Percentiles rank a stretch among this genome's conserved stretches.
Evolutionary conservation across 1,284 basidiomycete genomes (phyloP).

Genomic region (Melanopsichium pennsylvanicum): DNA sequence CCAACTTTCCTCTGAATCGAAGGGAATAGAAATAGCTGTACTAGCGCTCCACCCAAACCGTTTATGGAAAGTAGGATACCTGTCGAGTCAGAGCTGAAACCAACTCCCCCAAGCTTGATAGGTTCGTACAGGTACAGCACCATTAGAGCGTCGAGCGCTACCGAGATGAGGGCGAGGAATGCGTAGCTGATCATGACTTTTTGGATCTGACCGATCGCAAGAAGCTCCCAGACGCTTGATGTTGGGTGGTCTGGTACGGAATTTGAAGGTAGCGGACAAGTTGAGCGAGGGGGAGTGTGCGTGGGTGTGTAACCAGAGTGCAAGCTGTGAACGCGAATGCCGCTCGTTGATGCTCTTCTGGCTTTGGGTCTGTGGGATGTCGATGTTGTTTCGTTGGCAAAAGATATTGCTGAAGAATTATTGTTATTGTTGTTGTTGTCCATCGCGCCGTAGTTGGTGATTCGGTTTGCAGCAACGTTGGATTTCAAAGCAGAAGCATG

Average conservation of each 20-base stretch:
- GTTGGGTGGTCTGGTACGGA: background rate
- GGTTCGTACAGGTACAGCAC: constrained; percentile 54
- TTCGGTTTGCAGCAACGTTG: too few species aligned
- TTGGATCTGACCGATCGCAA: constrained; percentile 43
- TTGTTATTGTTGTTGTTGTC: background rate
- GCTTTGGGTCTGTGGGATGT: background rate
- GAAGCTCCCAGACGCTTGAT: constrained; percentile 8
- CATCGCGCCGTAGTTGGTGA: background rate
- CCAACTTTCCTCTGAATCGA: constrained; percentile 63
- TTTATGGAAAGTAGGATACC: constrained; percentile 56
- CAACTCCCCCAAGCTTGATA: constrained; percentile 35
- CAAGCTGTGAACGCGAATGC: constrained; percentile 23
- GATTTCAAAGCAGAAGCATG: too few species aligned
- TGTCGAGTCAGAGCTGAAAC: constrained; percentile 33
- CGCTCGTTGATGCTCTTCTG: constrained; percentile 8
- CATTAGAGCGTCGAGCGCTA: constrained; percentile 42
- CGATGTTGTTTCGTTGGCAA: background rate
- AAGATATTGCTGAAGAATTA: background rate
- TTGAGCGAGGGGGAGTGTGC: constrained; percentile 6
- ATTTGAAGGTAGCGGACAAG: constrained; percentile 1
- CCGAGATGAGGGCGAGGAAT: constrained; percentile 39
- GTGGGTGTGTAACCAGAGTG: constrained; percentile 37
- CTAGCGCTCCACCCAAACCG: constrained; percentile 57
- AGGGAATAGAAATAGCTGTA: constrained; percentile 66
- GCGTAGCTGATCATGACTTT: constrained; percentile 53